Evolutionary conservation across 176 grass and related monocot species (phyloP), one percentile per base, ranked within the genome.

Genomic region (Aechmea fasciata): DNA sequence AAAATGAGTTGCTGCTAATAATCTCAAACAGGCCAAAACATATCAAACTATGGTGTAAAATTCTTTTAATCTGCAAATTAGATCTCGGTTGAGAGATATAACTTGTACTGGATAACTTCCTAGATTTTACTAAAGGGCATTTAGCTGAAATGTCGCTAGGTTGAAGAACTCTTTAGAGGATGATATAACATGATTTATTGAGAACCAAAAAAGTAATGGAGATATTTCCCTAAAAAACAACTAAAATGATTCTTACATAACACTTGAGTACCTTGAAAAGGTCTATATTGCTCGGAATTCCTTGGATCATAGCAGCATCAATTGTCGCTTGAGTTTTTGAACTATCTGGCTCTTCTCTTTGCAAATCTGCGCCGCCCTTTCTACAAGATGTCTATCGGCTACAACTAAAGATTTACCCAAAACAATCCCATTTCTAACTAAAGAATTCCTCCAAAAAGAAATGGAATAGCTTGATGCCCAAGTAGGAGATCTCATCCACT

Each of bases 251-350:
- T 13, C 20, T 25, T 51, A 26, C 24, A 13, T 12, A 48, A 62
- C 51, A 64, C 10, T 53, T 55, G 72, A 61, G 47, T 83, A 96
- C 83, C 93, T 96, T 96, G 90, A 96, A 97, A 81, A 97, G 89
- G 76, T 92, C 89, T 78, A 97, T 97, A 78, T 97, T 97, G 79
- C 89, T 90, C 81, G 93, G 93, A 82, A 97, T 97, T 73, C 93
- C 93, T 97, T 97, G 71, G 33, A 96, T 87, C 69, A 86, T 92
- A 71, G 93, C 93, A 62, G 93, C 93, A 81, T 84, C 84, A 83
- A 97, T 90, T 75, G 93, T 97, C 1, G 86, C 93, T 24, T 78
- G 81, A 76, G 86, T 97, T 77, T 77, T 72, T 97, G 86, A 73
- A 90, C 81, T 68, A 97, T 75, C 61, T 76, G 80, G 50, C 84